phyloP scores from a whole-genome alignment of 106 monocot species.

The Acorus calamus region DNA sequence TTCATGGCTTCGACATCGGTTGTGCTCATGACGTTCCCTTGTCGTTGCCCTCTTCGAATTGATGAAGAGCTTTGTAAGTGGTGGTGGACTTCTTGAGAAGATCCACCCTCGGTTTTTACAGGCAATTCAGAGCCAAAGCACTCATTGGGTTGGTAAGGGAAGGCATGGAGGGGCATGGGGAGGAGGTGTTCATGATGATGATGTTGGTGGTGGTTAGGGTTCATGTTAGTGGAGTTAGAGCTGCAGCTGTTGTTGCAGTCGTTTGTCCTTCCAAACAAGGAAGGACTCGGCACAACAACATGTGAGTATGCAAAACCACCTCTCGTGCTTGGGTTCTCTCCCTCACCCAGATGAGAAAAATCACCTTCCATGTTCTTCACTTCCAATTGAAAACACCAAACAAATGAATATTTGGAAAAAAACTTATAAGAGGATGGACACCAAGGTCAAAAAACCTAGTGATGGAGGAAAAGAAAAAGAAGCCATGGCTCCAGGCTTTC shows the following conservation, averaged over 20 bases:
- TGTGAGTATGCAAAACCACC: constrained; percentile 22
- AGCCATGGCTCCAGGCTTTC: constrained; percentile 39
- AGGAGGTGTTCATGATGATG: constrained; percentile 9
- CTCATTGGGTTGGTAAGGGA: background rate
- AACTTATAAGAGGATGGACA: background rate
- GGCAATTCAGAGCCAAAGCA: background rate
- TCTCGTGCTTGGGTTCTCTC: background rate
- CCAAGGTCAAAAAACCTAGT: constrained; percentile 12
- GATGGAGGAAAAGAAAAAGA: constrained; percentile 9
- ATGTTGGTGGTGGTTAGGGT: constrained; percentile 13
- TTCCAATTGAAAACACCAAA: background rate
- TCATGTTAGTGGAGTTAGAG: background rate
- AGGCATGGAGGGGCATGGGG: constrained; percentile 4
- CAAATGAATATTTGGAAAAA: background rate
- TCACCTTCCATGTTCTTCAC: constrained; percentile 6
- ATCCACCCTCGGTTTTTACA: constrained; percentile 18
- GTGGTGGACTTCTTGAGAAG: constrained; percentile 7
- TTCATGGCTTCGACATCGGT: constrained; percentile 49
- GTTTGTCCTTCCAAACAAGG: constrained; percentile 14
- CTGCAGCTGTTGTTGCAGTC: background rate
- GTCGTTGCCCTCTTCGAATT: constrained; percentile 9
- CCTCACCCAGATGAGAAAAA: constrained; percentile 19
- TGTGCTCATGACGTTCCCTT: constrained; percentile 3
- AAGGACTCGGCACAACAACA: background rate
- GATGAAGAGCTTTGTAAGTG: constrained; percentile 2